Evolutionary conservation across 257 asterid genomes (phyloP).

Genomic region (Catharanthus roseus): DNA sequence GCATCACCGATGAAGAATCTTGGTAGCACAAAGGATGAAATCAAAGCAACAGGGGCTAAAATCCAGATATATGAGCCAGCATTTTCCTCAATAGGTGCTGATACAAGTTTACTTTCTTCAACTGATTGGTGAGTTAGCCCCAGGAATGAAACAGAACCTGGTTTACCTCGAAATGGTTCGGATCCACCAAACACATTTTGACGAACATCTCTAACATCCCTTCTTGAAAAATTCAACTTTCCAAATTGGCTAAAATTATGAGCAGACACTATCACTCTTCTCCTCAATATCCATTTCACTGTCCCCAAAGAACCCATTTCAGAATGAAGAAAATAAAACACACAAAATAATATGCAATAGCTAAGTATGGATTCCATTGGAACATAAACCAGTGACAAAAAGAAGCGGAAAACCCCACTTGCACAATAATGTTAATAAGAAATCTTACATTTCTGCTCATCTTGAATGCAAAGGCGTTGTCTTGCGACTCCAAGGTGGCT

Average conservation of each 20-base stretch:
- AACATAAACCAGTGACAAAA: conserved; percentile 5
- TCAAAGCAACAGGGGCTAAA: conserved; percentile 76
- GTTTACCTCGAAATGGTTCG: conserved; percentile 69
- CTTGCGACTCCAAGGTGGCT: conserved; percentile 18
- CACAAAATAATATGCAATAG: neutral
- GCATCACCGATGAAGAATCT: conserved; percentile 49
- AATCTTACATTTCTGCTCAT: conserved; percentile 37
- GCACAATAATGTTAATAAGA: neutral
- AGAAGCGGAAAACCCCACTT: neutral
- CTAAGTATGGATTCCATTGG: neutral
- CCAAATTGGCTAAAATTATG: conserved; percentile 18
- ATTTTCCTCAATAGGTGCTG: conserved; percentile 61
- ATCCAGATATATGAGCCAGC: conserved; percentile 68
- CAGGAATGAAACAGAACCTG: conserved; percentile 72
- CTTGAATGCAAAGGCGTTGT: conserved; percentile 26
- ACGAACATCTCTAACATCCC: conserved; percentile 34
- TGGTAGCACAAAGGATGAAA: conserved; percentile 59
- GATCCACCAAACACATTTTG: conserved; percentile 31
- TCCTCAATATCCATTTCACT: conserved; percentile 28
- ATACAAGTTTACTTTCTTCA: conserved; percentile 62
- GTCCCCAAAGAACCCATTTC: conserved; percentile 10
- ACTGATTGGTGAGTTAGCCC: conserved; percentile 71
- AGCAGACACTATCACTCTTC: conserved; percentile 25
- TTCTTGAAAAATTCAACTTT: conserved; percentile 25
- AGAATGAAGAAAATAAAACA: neutral